Percentiles rank a stretch among this genome's conserved stretches.
Evolutionary conservation across 176 grass and related monocot genomes (phyloP).

Genomic region (Eleusine coracana): DNA sequence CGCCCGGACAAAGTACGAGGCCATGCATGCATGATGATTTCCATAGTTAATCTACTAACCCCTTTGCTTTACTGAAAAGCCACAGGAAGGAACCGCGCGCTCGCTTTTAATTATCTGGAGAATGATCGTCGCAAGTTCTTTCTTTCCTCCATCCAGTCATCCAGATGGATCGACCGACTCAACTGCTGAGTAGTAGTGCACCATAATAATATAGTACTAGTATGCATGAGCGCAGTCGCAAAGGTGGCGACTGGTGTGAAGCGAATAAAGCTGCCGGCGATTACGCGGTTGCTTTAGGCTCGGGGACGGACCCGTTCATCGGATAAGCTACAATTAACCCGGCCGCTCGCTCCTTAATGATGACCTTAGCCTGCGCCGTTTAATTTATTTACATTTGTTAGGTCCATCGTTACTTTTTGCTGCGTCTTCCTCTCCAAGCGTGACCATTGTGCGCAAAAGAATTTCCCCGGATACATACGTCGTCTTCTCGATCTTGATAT

Average conservation of each 20-base stretch:
- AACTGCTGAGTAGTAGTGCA: not conserved
- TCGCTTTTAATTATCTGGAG: not conserved
- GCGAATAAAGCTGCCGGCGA: constrained; percentile 52
- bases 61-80: constrained; percentile 27
- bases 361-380: not conserved
- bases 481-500: no score
- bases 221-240: constrained; percentile 22
- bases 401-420: constrained; percentile 6
- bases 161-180: not conserved
- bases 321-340: constrained; percentile 31
- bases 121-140: constrained; percentile 4
- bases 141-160: not conserved
- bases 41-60: not conserved
- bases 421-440: constrained; percentile 16
- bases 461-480: no score
- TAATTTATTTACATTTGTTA: not conserved
- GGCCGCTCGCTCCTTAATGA: constrained; percentile 1
- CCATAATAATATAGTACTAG: not conserved
- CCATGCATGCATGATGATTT: not conserved
- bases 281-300: constrained; percentile 48
- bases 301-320: not conserved
- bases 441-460: no score
- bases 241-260: constrained; percentile 38
- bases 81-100: not conserved
- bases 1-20: constrained; percentile 8